phyloP scores from a whole-genome alignment of 208 protist genomes.

The Trypanosoma conorhini region DNA sequence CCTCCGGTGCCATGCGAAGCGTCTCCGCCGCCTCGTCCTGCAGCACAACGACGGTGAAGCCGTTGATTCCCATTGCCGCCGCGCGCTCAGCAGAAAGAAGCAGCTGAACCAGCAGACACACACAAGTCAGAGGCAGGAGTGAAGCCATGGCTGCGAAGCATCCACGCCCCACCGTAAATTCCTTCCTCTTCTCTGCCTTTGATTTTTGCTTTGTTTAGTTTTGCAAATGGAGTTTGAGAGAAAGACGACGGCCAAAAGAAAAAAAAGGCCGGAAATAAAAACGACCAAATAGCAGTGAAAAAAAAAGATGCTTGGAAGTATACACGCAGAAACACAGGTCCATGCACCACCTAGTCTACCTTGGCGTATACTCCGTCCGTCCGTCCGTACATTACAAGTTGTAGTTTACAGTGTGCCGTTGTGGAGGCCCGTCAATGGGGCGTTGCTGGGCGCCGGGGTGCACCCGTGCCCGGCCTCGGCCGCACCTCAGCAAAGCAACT shows the following conservation, averaged over 20 bases:
- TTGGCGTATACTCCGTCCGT: no score
- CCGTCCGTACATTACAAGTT: no score
- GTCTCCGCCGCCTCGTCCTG: neutral
- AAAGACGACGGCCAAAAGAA: no score
- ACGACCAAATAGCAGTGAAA: neutral
- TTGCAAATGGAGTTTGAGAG: no score
- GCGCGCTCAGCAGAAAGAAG: neutral
- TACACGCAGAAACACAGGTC: neutral
- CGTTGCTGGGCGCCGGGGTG: no score
- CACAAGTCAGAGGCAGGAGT: neutral
- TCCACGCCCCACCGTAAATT: neutral
- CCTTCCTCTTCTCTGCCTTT: neutral
- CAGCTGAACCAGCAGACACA: conserved; percentile 6
- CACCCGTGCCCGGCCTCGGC: no score
- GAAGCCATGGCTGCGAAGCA: neutral
- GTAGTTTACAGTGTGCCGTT: no score
- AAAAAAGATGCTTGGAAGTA: neutral
- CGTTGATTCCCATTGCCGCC: conserved; percentile 9
- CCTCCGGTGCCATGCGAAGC: conserved; percentile 16
- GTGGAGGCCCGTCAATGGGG: no score
- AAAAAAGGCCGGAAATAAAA: no score
- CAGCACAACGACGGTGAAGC: conserved; percentile 23
- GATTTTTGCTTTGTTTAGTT: no score
- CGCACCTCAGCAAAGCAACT: no score
- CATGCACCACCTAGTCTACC: neutral